Evolutionary conservation across 768 basidiomycete genomes (phyloP), one percentile per base, ranked within the genome.

Genomic region (Tylopilus vinaceipallidus): DNA sequence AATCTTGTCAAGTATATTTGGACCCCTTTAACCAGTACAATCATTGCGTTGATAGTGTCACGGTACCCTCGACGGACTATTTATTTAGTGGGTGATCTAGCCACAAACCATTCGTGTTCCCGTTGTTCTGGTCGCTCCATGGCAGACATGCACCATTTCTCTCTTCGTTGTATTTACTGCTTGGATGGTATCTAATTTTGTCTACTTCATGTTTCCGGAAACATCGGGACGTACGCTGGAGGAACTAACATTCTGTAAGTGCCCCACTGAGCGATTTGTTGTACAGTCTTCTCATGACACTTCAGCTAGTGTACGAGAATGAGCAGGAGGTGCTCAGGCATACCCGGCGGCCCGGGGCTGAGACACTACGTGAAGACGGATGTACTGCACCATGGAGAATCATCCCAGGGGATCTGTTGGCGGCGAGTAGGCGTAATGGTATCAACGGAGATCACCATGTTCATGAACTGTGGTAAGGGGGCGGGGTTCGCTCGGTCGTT

Each of bases 181-280:
- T 9, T 61, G 60, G 60, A 59, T 53, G 1, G 2, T 33, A 17
- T 56, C 60, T 35, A 61, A 27, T n/a, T 50, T 59, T 17, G 23
- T 59, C 29, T 59, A 59, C 24, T n/a, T 49, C 11, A 51, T 56
- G 51, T 46, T 60, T n/a, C 57, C 58, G 3, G 58, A 60, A 24
- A 59, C 57, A 17, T 59, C 54, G 2, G 54, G 54, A 6, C 53
- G 49, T 1, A 58, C 57, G 4, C 54, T 60, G 1, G 59, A 59
- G n/a, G 59, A 60, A 35, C 11, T 60, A 5, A 42, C 52, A 8
- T 56, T 56, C 49, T 29, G 59, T 59, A 33, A 48, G 59, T 52
- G 55, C 79, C 77, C 49, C 27, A 6, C n/a, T 29, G 6, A 6
- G 27, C 6, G 27, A 12, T 29, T 6, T 12, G 27, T 29, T n/a